These are phyloP conservation scores for Boletellus deceptivus DNA, from an alignment of 1,284 basidiomycete genomes.

Conservation along the genomic window DNA sequence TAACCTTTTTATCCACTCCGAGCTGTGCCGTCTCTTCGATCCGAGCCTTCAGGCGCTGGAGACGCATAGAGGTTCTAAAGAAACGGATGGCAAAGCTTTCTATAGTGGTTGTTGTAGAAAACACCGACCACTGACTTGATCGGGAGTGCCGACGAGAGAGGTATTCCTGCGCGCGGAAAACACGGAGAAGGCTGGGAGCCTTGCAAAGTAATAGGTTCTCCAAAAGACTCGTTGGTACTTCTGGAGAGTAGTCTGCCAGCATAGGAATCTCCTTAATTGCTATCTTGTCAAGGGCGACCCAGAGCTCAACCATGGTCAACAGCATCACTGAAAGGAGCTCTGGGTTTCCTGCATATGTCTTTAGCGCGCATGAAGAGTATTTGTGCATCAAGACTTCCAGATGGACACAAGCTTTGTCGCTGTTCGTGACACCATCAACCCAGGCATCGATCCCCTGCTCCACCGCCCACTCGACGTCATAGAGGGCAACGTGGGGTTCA, in stretches of 20 bases:
- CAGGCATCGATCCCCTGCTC: not conserved
- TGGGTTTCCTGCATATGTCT: not conserved
- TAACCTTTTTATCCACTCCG: not conserved
- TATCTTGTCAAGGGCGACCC: not conserved
- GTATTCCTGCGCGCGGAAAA: slow-evolving; percentile 25
- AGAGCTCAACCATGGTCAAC: not conserved
- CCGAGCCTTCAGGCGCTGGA: not conserved
- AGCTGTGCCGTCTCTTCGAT: not conserved
- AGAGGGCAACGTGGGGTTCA: not conserved
- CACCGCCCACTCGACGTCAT: not conserved
- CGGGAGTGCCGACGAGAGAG: slow-evolving; percentile 25
- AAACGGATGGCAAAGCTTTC: slow-evolving; percentile 28
- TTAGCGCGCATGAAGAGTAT: not conserved
- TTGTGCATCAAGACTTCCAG: not conserved
- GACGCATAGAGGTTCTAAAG: not conserved
- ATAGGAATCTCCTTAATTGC: not conserved
- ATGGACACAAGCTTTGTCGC: not conserved
- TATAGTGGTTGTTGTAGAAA: slow-evolving; percentile 4
- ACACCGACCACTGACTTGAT: slow-evolving; percentile 19
- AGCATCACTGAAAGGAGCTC: not conserved
- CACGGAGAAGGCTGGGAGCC: not conserved
- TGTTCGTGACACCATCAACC: not conserved
- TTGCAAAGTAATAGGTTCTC: not conserved
- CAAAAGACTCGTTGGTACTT: not conserved
- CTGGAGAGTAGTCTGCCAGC: not conserved